These are phyloP conservation scores for Plantago ovata DNA, from an alignment of 257 asterid genomes.

Conservation along the genomic window DNA sequence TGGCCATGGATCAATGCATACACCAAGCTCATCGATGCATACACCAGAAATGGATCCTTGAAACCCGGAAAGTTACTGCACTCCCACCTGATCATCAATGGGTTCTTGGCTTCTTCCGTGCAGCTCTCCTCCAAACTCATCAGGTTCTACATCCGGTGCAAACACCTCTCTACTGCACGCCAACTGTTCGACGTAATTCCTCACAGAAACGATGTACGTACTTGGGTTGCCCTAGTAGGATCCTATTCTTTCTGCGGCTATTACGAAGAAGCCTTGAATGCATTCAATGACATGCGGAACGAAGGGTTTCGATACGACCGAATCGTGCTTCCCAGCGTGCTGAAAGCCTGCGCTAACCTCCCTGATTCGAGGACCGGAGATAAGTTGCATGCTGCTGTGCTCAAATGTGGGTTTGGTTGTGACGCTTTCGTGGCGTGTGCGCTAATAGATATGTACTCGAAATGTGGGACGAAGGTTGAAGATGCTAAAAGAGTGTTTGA, in stretches of 20 bases:
- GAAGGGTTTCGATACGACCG: slow-evolving; percentile 33
- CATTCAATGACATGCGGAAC: slow-evolving; percentile 40
- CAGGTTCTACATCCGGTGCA: slow-evolving; percentile 40
- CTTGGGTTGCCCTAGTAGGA: slow-evolving; percentile 57
- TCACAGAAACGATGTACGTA: slow-evolving; percentile 28
- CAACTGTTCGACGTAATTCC: slow-evolving; percentile 69
- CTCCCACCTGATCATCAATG: slow-evolving; percentile 49
- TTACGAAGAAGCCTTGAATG: slow-evolving; percentile 42
- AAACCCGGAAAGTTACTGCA: slow-evolving; percentile 47
- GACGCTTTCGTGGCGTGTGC: slow-evolving; percentile 58
- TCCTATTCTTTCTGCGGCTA: slow-evolving; percentile 52
- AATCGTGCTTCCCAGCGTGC: slow-evolving; percentile 61
- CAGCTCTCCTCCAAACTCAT: slow-evolving; percentile 48
- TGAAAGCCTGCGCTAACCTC: slow-evolving; percentile 70
- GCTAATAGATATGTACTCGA: slow-evolving; percentile 61
- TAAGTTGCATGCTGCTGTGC: slow-evolving; percentile 40
- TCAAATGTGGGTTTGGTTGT: slow-evolving; percentile 34
- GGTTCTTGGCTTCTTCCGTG: slow-evolving; percentile 26
- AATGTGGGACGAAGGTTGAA: slow-evolving; percentile 39
- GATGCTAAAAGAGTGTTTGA: slow-evolving; percentile 49
- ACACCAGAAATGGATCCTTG: slow-evolving; percentile 30
- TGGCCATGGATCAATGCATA: slow-evolving; percentile 29
- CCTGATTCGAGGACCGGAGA: slow-evolving; percentile 44
- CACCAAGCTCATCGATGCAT: slow-evolving; percentile 36
- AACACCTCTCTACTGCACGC: slow-evolving; percentile 33